These are phyloP conservation scores for Talaromyces ruber DNA, from an alignment of 495 filamentous ascomycete genomes.

Conservation along the genomic window DNA sequence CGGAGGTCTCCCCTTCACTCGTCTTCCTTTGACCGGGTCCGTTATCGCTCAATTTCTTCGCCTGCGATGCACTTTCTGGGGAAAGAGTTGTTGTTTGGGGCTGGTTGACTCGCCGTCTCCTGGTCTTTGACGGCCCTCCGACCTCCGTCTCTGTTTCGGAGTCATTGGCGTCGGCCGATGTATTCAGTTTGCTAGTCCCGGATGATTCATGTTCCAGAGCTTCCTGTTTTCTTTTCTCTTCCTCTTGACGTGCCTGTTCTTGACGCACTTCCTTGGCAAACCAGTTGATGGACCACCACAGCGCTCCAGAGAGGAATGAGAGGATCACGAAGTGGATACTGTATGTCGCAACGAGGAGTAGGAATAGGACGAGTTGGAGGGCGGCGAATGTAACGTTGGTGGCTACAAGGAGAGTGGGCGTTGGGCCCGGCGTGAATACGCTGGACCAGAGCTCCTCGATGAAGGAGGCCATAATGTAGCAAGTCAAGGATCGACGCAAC, in stretches of 20 bases:
- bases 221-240: conserved; percentile 28
- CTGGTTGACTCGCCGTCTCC: conserved; percentile 14
- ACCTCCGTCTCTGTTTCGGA: conserved; percentile 44
- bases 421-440: conserved; percentile 86
- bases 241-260: conserved; percentile 55
- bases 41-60: conserved; percentile 15
- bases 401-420: conserved; percentile 76
- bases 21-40: conserved; percentile 33
- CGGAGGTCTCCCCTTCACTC: conserved; percentile 36
- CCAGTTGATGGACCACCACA: conserved; percentile 97
- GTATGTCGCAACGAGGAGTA: conserved; percentile 70
- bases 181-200: conserved; percentile 14
- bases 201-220: conserved; percentile 16
- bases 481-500: background rate
- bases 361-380: conserved; percentile 69
- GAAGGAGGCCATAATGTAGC: conserved; percentile 40
- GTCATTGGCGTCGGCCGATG: conserved; percentile 25
- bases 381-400: conserved; percentile 84
- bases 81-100: conserved; percentile 11
- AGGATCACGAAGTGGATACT: conserved; percentile 83
- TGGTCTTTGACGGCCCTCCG: conserved; percentile 19
- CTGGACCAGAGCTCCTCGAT: conserved; percentile 77
- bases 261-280: conserved; percentile 72
- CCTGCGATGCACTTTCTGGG: conserved; percentile 18
- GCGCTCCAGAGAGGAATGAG: conserved; percentile 63